Base-by-base conservation (phyloP, 805 yeast species). In the Starmerella tilneyi region DNA sequence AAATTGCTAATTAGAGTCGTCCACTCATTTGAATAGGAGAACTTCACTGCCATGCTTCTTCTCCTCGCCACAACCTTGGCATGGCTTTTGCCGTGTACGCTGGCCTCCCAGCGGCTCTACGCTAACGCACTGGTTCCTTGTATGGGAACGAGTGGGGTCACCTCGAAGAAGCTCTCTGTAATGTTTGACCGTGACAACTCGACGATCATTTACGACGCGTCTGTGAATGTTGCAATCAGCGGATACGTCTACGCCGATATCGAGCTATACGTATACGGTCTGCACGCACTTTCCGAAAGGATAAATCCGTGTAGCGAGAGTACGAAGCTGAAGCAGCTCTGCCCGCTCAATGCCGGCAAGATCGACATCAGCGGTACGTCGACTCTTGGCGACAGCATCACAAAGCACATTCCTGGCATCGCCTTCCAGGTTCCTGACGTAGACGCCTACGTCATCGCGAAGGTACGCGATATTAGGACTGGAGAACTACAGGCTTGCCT, bases 71-170 rank as follows among this genome's bases (percentile, higher is more conserved):
- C 38, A n/a, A 22, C 38, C 7, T 20, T 34, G 38, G 28, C 38
- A 21, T 34, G 38, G 38, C 38, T 34, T 17, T 5, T 34, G 19
- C 27, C 38, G 12, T 22, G 31, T n/a, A 45, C 35, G 24, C 26
- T 29, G n/a, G 53, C 55, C 13, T 9, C 38, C 26, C 36, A 45
- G n/a, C 32, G 41, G 36, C 49, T 52, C 11, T 58, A 59, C 17
- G 94, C 94, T 8, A 68, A 81, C 13, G 83, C 96, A 3, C 70
- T 88, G 51, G 94, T 86, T 39, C 76, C 94, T 9, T 88, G 96
- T 66, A 80, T 80, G 83, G 82, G 78, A 48, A 67, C 75, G 59
- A 79, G 89, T 3, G 77, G 75, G 55, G 65, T 88, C 47, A 71
- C 83, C 3, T 89, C 95, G 3, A 67, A 78, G 16, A 73, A 73